Conservation (phyloP, 225 moss, liverwort and hornwort species). For the Physcomitrellopsis africana region DNA sequence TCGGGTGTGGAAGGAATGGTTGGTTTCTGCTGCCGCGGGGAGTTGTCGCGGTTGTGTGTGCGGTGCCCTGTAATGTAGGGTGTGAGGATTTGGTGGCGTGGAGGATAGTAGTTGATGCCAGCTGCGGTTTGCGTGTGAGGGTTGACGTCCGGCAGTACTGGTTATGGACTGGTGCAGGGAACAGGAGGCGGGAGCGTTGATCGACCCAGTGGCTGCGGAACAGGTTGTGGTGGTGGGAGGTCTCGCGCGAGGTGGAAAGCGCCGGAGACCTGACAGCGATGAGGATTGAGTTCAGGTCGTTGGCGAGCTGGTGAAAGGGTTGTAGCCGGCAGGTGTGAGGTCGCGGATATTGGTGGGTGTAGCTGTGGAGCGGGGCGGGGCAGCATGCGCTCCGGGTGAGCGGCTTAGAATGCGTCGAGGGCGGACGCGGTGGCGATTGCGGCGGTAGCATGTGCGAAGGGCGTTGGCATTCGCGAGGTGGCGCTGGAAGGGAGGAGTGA, state of each 20-base stretch:
- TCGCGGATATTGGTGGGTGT: background rate
- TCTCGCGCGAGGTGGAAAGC: constrained; percentile 20
- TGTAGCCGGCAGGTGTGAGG: background rate
- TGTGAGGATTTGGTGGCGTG: constrained; percentile 21
- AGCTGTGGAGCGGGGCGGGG: background rate
- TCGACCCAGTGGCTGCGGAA: constrained; percentile 38
- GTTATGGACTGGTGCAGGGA: constrained; percentile 45
- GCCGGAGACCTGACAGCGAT: background rate
- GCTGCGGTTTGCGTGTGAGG: constrained; percentile 27
- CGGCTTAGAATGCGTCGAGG: constrained; percentile 5
- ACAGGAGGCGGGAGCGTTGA: constrained; percentile 31
- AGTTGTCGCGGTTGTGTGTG: constrained; percentile 18
- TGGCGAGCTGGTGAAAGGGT: constrained; percentile 14
- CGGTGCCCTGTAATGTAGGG: background rate
- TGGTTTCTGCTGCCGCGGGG: constrained; percentile 27
- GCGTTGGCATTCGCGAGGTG: constrained; percentile 15
- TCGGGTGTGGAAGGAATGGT: constrained; percentile 23
- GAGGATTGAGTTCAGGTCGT: constrained; percentile 13
- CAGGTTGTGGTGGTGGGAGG: constrained; percentile 38
- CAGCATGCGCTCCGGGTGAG: constrained; percentile 18
- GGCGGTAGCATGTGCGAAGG: background rate
- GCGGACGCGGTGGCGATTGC: constrained; percentile 19
- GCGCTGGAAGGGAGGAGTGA: background rate
- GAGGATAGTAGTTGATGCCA: constrained; percentile 7
- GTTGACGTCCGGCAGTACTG: constrained; percentile 6